Evolutionary conservation across 345 rosid species (phyloP).

Genomic region (Crucihimalaya himalaica): DNA sequence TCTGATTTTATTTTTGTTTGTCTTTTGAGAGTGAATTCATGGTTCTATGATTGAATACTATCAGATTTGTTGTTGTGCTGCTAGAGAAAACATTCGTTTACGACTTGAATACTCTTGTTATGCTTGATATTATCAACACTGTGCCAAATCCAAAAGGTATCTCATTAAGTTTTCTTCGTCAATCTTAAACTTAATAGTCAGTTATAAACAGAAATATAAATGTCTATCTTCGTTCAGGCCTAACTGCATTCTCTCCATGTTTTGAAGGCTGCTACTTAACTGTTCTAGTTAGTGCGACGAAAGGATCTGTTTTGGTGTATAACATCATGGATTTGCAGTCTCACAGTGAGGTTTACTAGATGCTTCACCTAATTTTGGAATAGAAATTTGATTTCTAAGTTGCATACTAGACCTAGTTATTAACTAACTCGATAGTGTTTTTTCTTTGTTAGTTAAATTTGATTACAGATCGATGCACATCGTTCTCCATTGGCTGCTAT

Average conservation of each 20-base stretch:
- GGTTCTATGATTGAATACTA: conserved; percentile 23
- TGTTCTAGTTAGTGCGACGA: conserved; percentile 76
- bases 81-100: conserved; percentile 80
- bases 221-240: conserved; percentile 50
- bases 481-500: conserved; percentile 79
- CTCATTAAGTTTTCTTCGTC: not conserved
- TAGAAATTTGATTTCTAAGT: not conserved
- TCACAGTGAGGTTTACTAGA: conserved; percentile 73
- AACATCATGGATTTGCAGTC: conserved; percentile 76
- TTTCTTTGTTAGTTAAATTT: conserved; percentile 16
- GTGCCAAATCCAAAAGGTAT: conserved; percentile 81
- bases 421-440: not conserved
- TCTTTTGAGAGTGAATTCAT: conserved; percentile 17
- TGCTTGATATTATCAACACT: conserved; percentile 77
- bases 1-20: not conserved
- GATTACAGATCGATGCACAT: conserved; percentile 85
- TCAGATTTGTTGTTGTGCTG: conserved; percentile 85
- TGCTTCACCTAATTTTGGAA: not conserved
- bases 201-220: not conserved
- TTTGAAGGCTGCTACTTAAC: conserved; percentile 89
- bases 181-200: not conserved
- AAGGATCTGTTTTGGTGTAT: conserved; percentile 84
- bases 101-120: conserved; percentile 65
- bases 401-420: not conserved
- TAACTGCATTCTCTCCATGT: conserved; percentile 83